These are phyloP conservation scores for Yarrowia sp. DNA, from an alignment of 805 yeast species.

Conservation along the genomic window DNA sequence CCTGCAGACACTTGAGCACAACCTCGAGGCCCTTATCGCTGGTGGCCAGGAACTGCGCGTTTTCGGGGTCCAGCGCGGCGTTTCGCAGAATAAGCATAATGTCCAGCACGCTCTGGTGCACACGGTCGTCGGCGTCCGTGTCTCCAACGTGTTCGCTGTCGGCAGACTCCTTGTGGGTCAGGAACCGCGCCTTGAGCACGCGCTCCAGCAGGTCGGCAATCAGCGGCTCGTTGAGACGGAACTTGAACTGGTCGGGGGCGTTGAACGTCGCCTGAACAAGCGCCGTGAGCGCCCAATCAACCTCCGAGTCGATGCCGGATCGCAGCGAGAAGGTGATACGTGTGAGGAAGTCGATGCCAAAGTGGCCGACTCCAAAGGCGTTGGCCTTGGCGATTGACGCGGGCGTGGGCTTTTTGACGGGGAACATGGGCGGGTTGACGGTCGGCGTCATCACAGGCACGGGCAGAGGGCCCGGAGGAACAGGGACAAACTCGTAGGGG, in stretches of 20 bases:
- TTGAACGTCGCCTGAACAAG: constrained; percentile 48
- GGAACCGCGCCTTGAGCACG: constrained; percentile 41
- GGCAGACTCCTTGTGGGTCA: constrained; percentile 26
- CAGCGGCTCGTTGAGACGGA: constrained; percentile 45
- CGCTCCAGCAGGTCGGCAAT: constrained; percentile 45
- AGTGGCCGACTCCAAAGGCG: constrained; percentile 40
- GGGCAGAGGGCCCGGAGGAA: constrained; percentile 31
- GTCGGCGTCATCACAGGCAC: constrained; percentile 40
- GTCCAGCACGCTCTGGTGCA: constrained; percentile 42
- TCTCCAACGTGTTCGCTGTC: constrained; percentile 23
- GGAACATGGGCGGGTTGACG: constrained; percentile 37
- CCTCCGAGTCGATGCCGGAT: constrained; percentile 62
- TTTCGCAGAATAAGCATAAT: constrained; percentile 73
- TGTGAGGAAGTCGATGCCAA: constrained; percentile 62
- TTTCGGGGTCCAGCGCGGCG: constrained; percentile 74
- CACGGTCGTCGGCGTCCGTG: constrained; percentile 31
- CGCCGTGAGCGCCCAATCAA: constrained; percentile 67
- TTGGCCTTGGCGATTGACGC: constrained; percentile 27
- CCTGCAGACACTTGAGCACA: constrained; percentile 41
- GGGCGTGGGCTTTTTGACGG: constrained; percentile 33
- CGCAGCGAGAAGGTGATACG: constrained; percentile 70
- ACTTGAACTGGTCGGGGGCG: constrained; percentile 49
- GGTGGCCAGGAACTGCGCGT: constrained; percentile 62
- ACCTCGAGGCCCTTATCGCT: constrained; percentile 41
- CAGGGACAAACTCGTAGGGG: constrained; percentile 8